Conservation (phyloP, 1,284 basidiomycete species). For the Cryptococcus deneoformans region DNA sequence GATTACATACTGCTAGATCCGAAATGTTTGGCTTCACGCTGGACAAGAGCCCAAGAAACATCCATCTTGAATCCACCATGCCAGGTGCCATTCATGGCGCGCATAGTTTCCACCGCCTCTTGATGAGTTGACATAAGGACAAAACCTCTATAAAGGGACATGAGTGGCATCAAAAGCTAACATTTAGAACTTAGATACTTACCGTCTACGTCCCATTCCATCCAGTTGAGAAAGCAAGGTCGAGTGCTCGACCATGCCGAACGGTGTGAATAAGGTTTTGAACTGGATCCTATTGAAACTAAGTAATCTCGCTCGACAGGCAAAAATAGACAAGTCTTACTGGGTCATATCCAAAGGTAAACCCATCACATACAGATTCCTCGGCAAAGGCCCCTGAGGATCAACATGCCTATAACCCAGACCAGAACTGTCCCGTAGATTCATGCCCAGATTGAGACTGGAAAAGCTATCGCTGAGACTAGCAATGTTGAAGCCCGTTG, state of each 20-base stretch:
- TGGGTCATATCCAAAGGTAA: conserved; percentile 42
- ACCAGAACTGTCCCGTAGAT: background rate
- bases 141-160: conserved; percentile 30
- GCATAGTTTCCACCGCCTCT: conserved; percentile 35
- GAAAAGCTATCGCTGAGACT: background rate
- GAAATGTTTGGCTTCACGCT: conserved; percentile 35
- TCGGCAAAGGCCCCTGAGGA: conserved; percentile 21
- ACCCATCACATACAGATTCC: conserved; percentile 45
- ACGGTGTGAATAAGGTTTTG: conserved; percentile 31
- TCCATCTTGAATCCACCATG: conserved; percentile 42
- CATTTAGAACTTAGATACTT: background rate
- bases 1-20: conserved; percentile 17
- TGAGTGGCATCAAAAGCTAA: background rate
- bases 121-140: conserved; percentile 40
- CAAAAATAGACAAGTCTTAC: conserved; percentile 15
- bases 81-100: conserved; percentile 35
- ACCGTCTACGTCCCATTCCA: conserved; percentile 37
- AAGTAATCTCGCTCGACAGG: no score
- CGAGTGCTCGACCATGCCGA: conserved; percentile 42
- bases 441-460: background rate
- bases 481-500: background rate
- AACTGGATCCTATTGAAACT: conserved; percentile 29
- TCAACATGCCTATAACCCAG: conserved; percentile 18
- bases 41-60: conserved; percentile 47
- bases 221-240: conserved; percentile 44